Evolutionary conservation across 768 basidiomycete species (phyloP).

Genomic region (Mycena pura): DNA sequence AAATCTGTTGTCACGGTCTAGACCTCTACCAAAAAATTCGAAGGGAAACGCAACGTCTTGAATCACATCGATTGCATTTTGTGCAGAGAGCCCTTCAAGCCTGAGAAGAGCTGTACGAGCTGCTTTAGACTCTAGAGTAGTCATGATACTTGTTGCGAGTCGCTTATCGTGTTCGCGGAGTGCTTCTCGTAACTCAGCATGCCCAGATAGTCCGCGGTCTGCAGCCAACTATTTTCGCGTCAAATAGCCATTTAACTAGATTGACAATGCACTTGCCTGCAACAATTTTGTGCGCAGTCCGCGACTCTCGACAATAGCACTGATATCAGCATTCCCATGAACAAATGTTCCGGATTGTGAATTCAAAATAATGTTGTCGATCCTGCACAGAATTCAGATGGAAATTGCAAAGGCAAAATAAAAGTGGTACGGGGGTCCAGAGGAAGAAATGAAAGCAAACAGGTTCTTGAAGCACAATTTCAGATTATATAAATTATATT

Average conservation of each 20-base stretch:
- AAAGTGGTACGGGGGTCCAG: not conserved
- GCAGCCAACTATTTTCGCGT: not conserved
- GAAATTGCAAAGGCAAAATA: not conserved
- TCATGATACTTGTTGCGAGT: not conserved
- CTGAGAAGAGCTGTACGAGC: not conserved
- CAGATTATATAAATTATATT: not conserved
- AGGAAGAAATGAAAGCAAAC: not conserved
- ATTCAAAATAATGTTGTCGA: not conserved
- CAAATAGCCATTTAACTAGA: not conserved
- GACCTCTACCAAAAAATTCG: not conserved
- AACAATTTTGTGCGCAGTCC: not conserved
- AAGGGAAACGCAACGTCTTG: not conserved
- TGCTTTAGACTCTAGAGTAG: not conserved
- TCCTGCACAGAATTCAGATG: not conserved
- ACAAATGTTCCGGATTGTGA: not conserved
- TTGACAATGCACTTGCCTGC: not conserved
- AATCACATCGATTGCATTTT: conserved; percentile 7
- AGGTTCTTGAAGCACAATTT: not conserved
- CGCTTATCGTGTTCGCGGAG: not conserved
- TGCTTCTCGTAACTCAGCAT: not conserved
- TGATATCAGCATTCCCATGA: not conserved
- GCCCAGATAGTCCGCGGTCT: not conserved
- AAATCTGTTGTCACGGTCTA: not conserved
- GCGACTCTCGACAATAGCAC: not conserved
- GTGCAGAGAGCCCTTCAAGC: not conserved